Evolutionary conservation across 2,329 filamentous ascomycete species (phyloP).

Genomic region (Westerdykella aurantiaca): DNA sequence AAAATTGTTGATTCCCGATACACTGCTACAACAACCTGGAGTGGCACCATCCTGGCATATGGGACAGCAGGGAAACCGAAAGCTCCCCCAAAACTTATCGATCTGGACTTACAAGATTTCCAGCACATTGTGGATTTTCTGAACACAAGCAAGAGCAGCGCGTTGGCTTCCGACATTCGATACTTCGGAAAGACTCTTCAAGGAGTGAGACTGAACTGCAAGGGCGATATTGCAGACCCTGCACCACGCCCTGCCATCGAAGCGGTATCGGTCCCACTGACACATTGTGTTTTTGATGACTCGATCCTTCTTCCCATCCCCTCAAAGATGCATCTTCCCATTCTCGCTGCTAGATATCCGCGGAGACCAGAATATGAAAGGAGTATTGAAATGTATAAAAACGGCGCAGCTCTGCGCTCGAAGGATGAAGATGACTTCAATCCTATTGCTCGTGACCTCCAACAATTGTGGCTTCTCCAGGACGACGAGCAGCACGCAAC

Average conservation of each 20-base stretch:
- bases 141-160: not conserved
- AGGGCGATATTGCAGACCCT: not conserved
- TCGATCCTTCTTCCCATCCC: not conserved
- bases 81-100: not conserved
- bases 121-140: conserved; percentile 7
- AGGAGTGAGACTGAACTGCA: conserved; percentile 9
- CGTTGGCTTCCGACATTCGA: not conserved
- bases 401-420: not conserved
- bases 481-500: no score
- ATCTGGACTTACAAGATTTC: conserved; percentile 6
- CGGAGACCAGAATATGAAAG: not conserved
- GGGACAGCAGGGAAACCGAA: no score
- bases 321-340: not conserved
- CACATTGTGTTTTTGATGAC: no score
- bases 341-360: not conserved
- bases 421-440: conserved; percentile 1
- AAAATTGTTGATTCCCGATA: no score
- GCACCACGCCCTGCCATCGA: conserved; percentile 3
- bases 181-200: conserved; percentile 1
- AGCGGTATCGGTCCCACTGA: not conserved
- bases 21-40: no score
- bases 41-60: no score
- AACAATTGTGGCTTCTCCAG: no score
- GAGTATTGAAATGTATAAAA: no score
- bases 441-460: no score